Evolutionary conservation across 2,329 filamentous ascomycete species (phyloP), one percentile per base, ranked within the genome.

Genomic region (Pseudomassariella vexata): DNA sequence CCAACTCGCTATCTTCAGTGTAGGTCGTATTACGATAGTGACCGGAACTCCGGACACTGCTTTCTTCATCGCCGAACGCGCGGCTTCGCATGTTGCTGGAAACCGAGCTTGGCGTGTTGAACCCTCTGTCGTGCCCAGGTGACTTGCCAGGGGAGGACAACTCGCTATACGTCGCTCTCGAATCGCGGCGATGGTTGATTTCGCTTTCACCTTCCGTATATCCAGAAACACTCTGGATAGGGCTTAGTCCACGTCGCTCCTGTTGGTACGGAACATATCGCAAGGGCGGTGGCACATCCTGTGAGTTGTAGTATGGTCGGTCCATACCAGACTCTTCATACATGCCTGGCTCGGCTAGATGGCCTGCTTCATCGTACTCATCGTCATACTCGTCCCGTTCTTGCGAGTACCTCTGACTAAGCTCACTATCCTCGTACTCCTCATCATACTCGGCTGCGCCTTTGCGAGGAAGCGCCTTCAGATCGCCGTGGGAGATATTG

Each of bases 161-260:
- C 2, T 69, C 72, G 14, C 62, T 64, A 10, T 66, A 68, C 26
- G 70, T 70, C 19, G 72, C 60, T 36, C 67, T 60, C 2, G 77
- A 76, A 37, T 80, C 70, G 29, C 73, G 73, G 46, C 73, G 74
- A 19, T 61, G 60, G 20, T 69, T 68, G 18, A 64, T 62, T 39
- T 79, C 72, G 47, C 68, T 79, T 32, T 77, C 77, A 28, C 78
- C 76, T 47, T 88, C 79, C 4, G 77, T 82, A 48, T 88, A 90
- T 40, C 89, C 92, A 9, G 87, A 90, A 11, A 95, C 85, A 48
- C 89, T 95, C 45, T 92, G 89, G 38, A 94, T 89, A 1, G 90
- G 90, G 52, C 89, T 95, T 29, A 94, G 62, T 9, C 79, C 82
- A 24, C 85, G 81, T 32, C 76, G 72, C 44, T 82, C 76, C 9